Conservation (phyloP, 352 stramenopile genomes). For the Proteromonas lacertae region DNA sequence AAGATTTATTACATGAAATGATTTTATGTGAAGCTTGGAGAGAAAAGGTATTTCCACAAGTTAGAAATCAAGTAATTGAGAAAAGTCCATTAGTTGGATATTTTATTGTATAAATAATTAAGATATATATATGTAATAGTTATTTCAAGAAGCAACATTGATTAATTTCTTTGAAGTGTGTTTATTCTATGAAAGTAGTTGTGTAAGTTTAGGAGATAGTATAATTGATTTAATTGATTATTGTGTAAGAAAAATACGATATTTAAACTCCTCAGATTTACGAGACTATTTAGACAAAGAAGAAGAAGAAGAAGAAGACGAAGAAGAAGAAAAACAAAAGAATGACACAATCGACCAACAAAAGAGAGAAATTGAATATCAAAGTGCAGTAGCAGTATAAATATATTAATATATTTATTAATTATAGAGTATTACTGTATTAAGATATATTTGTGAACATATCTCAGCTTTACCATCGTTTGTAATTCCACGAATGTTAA, state of each 20-base stretch:
- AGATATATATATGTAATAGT: too few relatives aligned
- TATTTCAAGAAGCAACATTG: conserved; percentile 15
- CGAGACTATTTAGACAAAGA: conserved; percentile 1
- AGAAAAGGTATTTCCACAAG: conserved; percentile 16
- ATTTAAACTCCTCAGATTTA: conserved; percentile 16
- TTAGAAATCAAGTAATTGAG: conserved; percentile 1
- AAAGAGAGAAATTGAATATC: conserved; percentile 37
- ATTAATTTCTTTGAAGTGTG: conserved; percentile 14
- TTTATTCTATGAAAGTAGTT: conserved; percentile 36
- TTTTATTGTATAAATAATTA: too few relatives aligned
- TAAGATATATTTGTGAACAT: conserved; percentile 30
- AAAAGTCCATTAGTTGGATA: conserved; percentile 38
- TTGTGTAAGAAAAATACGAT: conserved; percentile 42
- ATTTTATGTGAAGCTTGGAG: conserved; percentile 54
- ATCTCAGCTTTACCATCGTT: conserved; percentile 35
- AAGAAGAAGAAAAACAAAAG: conserved; percentile 1
- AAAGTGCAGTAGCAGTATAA: conserved; percentile 31
- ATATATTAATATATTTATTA: too few relatives aligned
- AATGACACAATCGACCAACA: conserved; percentile 19
- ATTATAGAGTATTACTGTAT: neutral
- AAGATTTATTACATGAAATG: conserved; percentile 38
- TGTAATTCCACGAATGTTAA: conserved; percentile 48
- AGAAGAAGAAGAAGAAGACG: conserved; percentile 5
- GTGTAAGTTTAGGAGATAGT: conserved; percentile 33
- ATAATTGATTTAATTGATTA: conserved; percentile 70